Evolutionary conservation across 2,329 filamentous ascomycete genomes (phyloP), one percentile per base, ranked within the genome.

Genomic region (Cercospora berteroae): DNA sequence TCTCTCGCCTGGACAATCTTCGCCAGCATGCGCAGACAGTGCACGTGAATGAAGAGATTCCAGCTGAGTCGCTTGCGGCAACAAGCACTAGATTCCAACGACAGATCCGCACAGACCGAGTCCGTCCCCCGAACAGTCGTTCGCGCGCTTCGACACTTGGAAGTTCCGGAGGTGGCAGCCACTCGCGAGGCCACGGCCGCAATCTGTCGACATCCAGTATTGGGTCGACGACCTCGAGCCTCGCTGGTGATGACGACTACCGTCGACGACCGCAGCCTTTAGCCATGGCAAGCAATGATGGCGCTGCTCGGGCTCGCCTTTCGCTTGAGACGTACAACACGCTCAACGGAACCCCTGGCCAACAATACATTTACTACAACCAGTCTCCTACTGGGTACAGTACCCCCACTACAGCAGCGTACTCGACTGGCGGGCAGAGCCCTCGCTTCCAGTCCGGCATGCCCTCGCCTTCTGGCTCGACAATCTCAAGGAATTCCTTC

Each of bases 11-110:
- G 56, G 94, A 99, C 79, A 99, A 99, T 77, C 83, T 99, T 61
- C 89, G 95, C 67, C 95, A 99, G 78, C 95, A 99, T 83, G 95
- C 95, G 55, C 94, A 97, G 79, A 98, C 95, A 0, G 95, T 99
- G 0, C 95, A 99, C 78, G 91, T 96, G 66, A 97, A 98, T 78
- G 95, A 98, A 78, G 93, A 97, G 66, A 99, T 99, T 36, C 95
- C 95, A 3, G 89, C 89, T 48, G 93, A 97, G 78, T 98, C 95
- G 1, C 86, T 98, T 20, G 95, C 95, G 16, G 95, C 94, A 4
- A 95, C 92, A 1, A 93, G 94, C 25, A 96, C 94, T 8, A 86
- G 94, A 44, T 97, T 96, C 74, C 94, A 97, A 75, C 87, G 94
- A 69, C 94, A 97, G 79, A 93, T 97, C 67, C 87, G 94, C 63